Evolutionary conservation across 148 eudicot genomes (phyloP), one percentile per base, ranked within the genome.

Genomic region (Camellia japonica): DNA sequence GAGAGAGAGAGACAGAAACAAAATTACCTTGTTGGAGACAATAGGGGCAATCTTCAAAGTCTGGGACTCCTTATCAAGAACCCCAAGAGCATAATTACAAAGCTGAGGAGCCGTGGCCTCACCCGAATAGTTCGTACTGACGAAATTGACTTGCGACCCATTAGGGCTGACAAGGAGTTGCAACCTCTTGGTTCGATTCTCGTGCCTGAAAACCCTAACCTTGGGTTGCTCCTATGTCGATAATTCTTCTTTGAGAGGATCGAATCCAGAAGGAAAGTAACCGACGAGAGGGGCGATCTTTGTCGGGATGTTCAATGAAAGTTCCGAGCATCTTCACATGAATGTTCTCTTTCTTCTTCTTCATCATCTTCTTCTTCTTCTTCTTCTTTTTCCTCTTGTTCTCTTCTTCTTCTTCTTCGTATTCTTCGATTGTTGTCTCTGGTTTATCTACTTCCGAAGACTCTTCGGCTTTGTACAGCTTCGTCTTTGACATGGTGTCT

Each of bases 61-160:
- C 30, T 79, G 81, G 61, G 90, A 80, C 3, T 79, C 74, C 79
- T 91, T 92, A 86, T 93, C 91, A 61, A 96, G 85, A 9, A 91
- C 80, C 0, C 89, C 94, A 64, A 96, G 87, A 56, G 89, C 92
- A 58, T 86, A 90, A 56, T 84, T 84, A 49, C 96, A 91, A 70
- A 90, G 52, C 83, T 83, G 91, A 16, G 90, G 92, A 49, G 85
- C 84, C 38, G 91, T 83, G 3, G 90, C 91, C 79, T 94, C 98
- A 51, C 95, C 92, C 15, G 85, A 74, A 78, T 85, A 85, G 80
- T 69, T 90, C 4, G 82, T 86, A 0, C 92, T 93, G 5, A 88
- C 93, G 76, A 86, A 91, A 56, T 90, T 80, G 16, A 91, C 92
- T 14, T 41, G 54, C 16, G 80, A 83, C 68, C 80, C 86, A 68